phyloP scores from a whole-genome alignment of 495 filamentous ascomycete species.

The Cladorrhinum samala region DNA sequence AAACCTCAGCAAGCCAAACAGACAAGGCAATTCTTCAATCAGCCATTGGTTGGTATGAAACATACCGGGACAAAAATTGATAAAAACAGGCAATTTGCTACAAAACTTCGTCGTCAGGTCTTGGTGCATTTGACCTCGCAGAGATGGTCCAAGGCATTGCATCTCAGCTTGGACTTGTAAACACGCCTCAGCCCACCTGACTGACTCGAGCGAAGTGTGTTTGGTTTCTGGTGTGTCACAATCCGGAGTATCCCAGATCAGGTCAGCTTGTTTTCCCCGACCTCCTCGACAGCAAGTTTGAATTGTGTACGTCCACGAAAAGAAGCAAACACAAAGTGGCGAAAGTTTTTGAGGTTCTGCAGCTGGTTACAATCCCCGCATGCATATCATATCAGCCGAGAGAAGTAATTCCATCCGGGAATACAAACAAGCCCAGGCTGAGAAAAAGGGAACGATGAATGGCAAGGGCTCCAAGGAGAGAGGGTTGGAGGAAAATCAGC shows the following conservation, averaged over 20 bases:
- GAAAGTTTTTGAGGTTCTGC: not conserved
- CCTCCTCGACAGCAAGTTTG: no score
- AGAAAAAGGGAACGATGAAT: not conserved
- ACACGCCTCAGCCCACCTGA: no score
- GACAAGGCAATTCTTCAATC: slow-evolving; percentile 16
- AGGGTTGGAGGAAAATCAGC: not conserved
- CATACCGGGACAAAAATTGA: slow-evolving; percentile 14
- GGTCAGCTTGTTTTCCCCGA: no score
- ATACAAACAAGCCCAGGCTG: not conserved
- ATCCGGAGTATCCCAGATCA: no score
- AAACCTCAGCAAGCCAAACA: not conserved
- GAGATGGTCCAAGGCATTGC: not conserved
- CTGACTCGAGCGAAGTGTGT: no score
- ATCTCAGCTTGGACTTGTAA: not conserved
- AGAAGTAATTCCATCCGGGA: not conserved
- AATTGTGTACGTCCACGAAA: no score
- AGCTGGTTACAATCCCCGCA: not conserved
- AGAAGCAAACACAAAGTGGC: not conserved
- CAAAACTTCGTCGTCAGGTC: not conserved
- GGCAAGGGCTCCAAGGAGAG: no score
- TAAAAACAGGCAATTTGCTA: not conserved
- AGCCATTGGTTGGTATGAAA: slow-evolving; percentile 24
- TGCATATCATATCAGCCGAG: not conserved
- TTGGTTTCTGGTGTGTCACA: no score
- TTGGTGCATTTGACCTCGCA: not conserved